Evolutionary conservation across 768 basidiomycete species (phyloP), one percentile per base, ranked within the genome.

Genomic region (Boletus insuetus): DNA sequence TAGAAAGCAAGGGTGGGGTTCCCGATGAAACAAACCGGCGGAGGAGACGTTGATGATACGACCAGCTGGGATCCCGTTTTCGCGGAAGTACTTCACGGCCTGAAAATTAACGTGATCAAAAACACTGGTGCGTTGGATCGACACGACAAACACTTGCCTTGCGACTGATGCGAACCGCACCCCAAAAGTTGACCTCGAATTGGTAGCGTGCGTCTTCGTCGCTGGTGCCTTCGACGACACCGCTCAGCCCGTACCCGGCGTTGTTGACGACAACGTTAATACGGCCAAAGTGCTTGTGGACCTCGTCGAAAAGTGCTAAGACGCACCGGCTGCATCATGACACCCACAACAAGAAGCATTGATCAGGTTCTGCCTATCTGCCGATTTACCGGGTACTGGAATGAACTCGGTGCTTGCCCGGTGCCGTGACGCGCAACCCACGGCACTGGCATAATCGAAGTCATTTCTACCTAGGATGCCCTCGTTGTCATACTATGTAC

Each of bases 171-270:
- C 55, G 58, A 19, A 47, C 58, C 38, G 61, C 50, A 24, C 68
- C 72, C 72, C 72, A 73, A 49, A 72, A 73, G 59, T 72, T 70
- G 1, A 68, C 65, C 9, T 71, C 70, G 35, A 74, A 68, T 46
- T 67, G 58, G 43, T 44, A 24, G 4, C 69, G 66, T 0, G 65
- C 71, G 9, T 62, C 63, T 37, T 61, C 64, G 17, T 72, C 66
- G 10, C 49, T 59, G 12, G 60, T 59, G 11, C 47, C 48, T 45
- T 73, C 72, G 12, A 70, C 61, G 40, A 73, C 67, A 10, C 61
- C 55, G 14, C 53, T 49, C 29, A 63, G n/a, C 2, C 46, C 63
- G 32, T 60, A 63, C 7, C 58, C 72, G 0, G 72, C 73, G 16
- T 74, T 74, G 60, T 71, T 74, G 49, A 67, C 64, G 14, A 74